Evolutionary conservation across 139 green algal genomes (phyloP).

Genomic region (Haematococcus sp.): DNA sequence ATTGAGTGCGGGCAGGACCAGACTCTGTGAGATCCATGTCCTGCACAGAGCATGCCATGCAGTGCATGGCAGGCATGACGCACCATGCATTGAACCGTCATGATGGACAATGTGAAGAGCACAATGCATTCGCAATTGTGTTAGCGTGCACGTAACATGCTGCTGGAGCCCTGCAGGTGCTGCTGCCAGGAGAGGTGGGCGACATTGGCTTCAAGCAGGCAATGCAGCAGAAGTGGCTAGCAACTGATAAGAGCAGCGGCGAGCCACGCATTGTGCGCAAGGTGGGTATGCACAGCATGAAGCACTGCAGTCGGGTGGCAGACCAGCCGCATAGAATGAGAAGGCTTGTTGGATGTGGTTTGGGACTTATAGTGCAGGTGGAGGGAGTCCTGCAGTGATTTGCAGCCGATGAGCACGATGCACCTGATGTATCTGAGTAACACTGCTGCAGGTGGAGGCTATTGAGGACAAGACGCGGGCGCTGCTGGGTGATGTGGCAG

Average conservation of each 20-base stretch:
- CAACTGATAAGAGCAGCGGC: conserved; percentile 45
- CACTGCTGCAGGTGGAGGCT: conserved; percentile 42
- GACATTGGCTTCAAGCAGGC: conserved; percentile 92
- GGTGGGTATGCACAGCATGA: conserved; percentile 20
- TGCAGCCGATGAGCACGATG: no score
- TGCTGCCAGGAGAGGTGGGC: conserved; percentile 51
- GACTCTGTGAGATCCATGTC: no score
- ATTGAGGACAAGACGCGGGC: conserved; percentile 61
- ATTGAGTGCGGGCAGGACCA: no score
- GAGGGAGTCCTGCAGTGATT: background rate
- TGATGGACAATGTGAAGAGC: no score
- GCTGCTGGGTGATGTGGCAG: conserved; percentile 48
- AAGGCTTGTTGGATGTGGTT: background rate
- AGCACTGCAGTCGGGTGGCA: background rate
- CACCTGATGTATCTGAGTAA: no score
- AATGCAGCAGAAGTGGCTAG: conserved; percentile 80
- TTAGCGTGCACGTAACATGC: no score
- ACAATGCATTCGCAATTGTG: no score
- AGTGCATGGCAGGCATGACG: background rate
- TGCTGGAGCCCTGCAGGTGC: no score
- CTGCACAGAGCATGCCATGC: background rate
- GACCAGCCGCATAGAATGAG: background rate
- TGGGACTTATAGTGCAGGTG: background rate
- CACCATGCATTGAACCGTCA: no score
- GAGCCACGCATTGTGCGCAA: conserved; percentile 48